These are phyloP conservation scores for Stephania cephalantha DNA, from an alignment of 164 flowering plant genomes.

Conservation along the genomic window DNA sequence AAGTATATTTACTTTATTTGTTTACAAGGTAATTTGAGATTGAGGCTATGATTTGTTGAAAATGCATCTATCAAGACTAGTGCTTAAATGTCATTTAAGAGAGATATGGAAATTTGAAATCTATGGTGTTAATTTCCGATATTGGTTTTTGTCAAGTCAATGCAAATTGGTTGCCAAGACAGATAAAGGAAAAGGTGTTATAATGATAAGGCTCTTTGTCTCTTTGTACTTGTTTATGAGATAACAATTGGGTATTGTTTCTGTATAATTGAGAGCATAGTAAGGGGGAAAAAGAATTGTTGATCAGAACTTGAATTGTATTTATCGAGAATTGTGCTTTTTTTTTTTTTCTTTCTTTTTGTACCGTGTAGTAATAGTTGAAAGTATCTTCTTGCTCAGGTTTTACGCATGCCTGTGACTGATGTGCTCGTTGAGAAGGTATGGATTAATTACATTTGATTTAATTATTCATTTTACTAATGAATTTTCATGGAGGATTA, in stretches of 20 bases:
- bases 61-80: background rate
- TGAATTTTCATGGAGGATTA: background rate
- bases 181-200: too few relatives aligned
- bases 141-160: background rate
- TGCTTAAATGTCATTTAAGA: background rate
- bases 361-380: background rate
- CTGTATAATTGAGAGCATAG: background rate
- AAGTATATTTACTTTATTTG: background rate
- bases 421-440: slow-evolving; percentile 70
- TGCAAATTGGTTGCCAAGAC: background rate
- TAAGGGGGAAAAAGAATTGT: background rate
- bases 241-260: background rate
- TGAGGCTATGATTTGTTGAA: too few relatives aligned
- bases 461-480: background rate
- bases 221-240: background rate
- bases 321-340: background rate
- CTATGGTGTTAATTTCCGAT: background rate
- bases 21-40: background rate
- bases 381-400: slow-evolving; percentile 36
- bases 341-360: background rate
- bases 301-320: background rate
- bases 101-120: background rate
- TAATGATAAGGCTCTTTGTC: too few relatives aligned
- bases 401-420: slow-evolving; percentile 70
- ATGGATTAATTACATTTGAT: slow-evolving; percentile 1